These are phyloP conservation scores for Hyphopichia burtonii DNA, from an alignment of 1,139 yeast genomes.

Conservation along the genomic window DNA sequence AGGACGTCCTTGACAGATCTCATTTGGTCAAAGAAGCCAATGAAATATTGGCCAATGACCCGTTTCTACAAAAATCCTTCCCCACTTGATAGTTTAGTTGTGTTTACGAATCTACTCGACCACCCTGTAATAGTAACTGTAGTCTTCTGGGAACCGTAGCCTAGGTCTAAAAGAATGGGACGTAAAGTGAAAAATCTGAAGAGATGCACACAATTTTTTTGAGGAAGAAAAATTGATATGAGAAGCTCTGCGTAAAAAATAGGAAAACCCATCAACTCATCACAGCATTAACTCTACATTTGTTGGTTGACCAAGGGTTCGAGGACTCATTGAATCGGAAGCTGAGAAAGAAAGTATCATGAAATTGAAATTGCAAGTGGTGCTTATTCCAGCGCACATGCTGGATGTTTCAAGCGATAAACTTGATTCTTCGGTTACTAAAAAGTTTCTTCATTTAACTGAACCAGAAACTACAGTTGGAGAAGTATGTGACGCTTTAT, in stretches of 20 bases:
- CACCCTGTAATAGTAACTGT: neutral
- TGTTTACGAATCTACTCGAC: no score
- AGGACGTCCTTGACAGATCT: neutral
- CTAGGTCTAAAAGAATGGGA: no score
- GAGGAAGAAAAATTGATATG: neutral
- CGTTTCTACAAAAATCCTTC: neutral
- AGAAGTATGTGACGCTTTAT: conserved; percentile 51
- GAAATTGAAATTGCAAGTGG: conserved; percentile 38
- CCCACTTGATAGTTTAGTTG: neutral
- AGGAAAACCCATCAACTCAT: neutral
- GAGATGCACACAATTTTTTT: neutral
- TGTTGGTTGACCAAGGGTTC: no score
- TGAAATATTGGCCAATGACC: neutral
- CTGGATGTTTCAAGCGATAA: conserved; percentile 16
- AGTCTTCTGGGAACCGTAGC: no score
- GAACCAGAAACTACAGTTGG: conserved; percentile 42
- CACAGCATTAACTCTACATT: neutral
- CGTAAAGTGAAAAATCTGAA: neutral
- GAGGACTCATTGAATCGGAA: no score
- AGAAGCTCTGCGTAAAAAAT: neutral
- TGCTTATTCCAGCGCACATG: conserved; percentile 31
- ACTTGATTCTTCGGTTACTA: conserved; percentile 13
- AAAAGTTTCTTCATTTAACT: conserved; percentile 65
- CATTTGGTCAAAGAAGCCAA: neutral
- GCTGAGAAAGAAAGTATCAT: neutral